A percentile compares a stretch with the other conserved stretches of the same genome.
phyloP scores from a whole-genome alignment of 148 eudicot genomes.

The Rhododendron henanense region DNA sequence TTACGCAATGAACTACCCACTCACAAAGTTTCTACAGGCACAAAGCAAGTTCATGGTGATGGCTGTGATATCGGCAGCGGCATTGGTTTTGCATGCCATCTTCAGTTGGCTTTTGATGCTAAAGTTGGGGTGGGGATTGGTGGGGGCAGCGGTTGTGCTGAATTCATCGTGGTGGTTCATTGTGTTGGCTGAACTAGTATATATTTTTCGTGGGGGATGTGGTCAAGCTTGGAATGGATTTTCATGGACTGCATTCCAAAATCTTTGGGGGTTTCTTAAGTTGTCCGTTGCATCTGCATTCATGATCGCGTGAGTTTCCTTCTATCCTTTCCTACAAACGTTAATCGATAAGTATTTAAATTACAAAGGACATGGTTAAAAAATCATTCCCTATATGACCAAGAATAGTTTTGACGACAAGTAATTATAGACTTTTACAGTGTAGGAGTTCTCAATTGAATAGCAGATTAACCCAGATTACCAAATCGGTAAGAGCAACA shows the following conservation, averaged over 20 bases:
- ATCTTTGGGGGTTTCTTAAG: conserved; percentile 49
- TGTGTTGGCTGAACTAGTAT: conserved; percentile 29
- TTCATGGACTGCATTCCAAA: conserved; percentile 38
- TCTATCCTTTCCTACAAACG: background rate
- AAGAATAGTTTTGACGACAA: too few relatives aligned
- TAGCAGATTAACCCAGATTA: too few relatives aligned
- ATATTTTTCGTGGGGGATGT: conserved; percentile 31
- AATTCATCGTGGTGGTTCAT: conserved; percentile 44
- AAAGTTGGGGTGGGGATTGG: conserved; percentile 37
- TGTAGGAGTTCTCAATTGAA: too few relatives aligned
- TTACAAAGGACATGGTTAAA: too few relatives aligned
- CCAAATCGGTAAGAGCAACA: too few relatives aligned
- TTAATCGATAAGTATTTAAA: background rate
- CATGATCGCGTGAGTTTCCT: conserved; percentile 47
- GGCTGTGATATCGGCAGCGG: conserved; percentile 33
- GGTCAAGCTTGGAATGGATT: conserved; percentile 54
- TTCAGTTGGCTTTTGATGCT: conserved; percentile 56
- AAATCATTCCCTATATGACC: too few relatives aligned
- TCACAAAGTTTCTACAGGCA: conserved; percentile 2
- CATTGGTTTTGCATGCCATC: conserved; percentile 32
- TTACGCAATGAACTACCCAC: conserved; percentile 25
- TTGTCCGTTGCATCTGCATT: conserved; percentile 60
- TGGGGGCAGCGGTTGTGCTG: conserved; percentile 31
- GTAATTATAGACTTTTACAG: too few relatives aligned
- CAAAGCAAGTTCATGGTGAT: conserved; percentile 60